These are phyloP conservation scores for Sphagnurus paluster DNA, from an alignment of 1,284 basidiomycete species.

Conservation along the genomic window DNA sequence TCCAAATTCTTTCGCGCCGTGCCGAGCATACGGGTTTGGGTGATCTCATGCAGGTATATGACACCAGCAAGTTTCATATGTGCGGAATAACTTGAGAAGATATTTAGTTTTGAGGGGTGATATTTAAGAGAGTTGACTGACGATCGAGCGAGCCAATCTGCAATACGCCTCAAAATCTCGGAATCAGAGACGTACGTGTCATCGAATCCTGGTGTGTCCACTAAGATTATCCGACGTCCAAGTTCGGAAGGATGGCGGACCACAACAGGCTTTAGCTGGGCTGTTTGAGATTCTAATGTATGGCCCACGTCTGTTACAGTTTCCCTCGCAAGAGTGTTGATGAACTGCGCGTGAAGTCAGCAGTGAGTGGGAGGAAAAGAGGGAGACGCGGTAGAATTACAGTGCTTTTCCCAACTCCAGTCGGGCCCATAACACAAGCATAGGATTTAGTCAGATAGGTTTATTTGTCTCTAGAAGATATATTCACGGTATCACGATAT, in stretches of 20 bases:
- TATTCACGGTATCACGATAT: slow-evolving; percentile 17
- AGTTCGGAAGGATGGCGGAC: slow-evolving; percentile 11
- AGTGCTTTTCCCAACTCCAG: slow-evolving; percentile 19
- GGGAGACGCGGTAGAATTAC: neutral
- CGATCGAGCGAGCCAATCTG: slow-evolving; percentile 16
- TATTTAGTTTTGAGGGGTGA: neutral
- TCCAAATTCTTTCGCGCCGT: slow-evolving; percentile 17
- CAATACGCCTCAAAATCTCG: slow-evolving; percentile 14
- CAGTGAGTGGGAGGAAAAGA: neutral
- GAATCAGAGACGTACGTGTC: slow-evolving; percentile 14
- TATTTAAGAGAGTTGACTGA: neutral
- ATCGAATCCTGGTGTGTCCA: slow-evolving; percentile 16
- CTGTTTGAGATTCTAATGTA: slow-evolving; percentile 14
- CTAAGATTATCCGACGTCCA: slow-evolving; percentile 11
- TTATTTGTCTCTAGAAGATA: neutral
- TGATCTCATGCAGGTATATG: slow-evolving; percentile 17
- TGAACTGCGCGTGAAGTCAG: slow-evolving; percentile 11
- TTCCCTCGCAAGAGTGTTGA: slow-evolving; percentile 10
- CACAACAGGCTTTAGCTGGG: slow-evolving; percentile 13
- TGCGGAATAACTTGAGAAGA: slow-evolving; percentile 9
- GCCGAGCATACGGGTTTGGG: slow-evolving; percentile 16
- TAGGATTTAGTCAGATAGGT: neutral
- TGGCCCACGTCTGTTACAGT: slow-evolving; percentile 12
- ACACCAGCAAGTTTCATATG: slow-evolving; percentile 18
- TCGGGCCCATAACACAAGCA: slow-evolving; percentile 17